Conservation (phyloP, 495 filamentous ascomycete species). For the Neurospora pannonica region DNA sequence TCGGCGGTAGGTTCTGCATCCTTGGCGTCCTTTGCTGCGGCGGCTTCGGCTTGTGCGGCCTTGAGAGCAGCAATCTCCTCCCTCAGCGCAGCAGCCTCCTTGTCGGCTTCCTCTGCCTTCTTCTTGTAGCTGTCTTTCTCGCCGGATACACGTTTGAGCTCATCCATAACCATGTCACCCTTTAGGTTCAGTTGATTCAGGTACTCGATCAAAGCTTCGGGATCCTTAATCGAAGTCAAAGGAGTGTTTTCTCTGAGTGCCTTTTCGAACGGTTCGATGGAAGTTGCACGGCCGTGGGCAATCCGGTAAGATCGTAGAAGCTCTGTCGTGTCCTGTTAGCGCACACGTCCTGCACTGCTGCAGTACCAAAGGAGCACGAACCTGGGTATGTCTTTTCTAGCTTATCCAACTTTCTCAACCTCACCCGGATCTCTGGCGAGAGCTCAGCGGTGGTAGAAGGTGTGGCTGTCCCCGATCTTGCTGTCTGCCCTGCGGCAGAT, state of each 20-base stretch:
- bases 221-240: slow-evolving; percentile 76
- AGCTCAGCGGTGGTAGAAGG: slow-evolving; percentile 44
- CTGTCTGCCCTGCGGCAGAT: not conserved
- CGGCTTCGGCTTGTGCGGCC: slow-evolving; percentile 19
- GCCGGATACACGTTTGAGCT: slow-evolving; percentile 75
- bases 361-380: slow-evolving; percentile 25
- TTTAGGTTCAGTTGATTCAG: slow-evolving; percentile 81
- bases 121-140: slow-evolving; percentile 76
- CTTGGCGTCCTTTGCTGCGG: slow-evolving; percentile 11
- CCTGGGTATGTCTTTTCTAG: slow-evolving; percentile 81
- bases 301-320: slow-evolving; percentile 83
- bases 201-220: slow-evolving; percentile 80
- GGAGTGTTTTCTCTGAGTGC: slow-evolving; percentile 85
- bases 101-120: slow-evolving; percentile 60
- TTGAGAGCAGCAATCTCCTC: slow-evolving; percentile 27
- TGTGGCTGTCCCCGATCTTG: not conserved
- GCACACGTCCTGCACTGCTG: not conserved
- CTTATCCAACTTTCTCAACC: slow-evolving; percentile 70
- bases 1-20: not conserved
- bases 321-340: slow-evolving; percentile 43
- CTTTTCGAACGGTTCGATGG: slow-evolving; percentile 89
- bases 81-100: slow-evolving; percentile 47
- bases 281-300: slow-evolving; percentile 72
- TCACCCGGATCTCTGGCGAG: slow-evolving; percentile 60
- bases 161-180: slow-evolving; percentile 82